Conservation (phyloP, 805 yeast species). For the Gaillardinia entomophila region DNA sequence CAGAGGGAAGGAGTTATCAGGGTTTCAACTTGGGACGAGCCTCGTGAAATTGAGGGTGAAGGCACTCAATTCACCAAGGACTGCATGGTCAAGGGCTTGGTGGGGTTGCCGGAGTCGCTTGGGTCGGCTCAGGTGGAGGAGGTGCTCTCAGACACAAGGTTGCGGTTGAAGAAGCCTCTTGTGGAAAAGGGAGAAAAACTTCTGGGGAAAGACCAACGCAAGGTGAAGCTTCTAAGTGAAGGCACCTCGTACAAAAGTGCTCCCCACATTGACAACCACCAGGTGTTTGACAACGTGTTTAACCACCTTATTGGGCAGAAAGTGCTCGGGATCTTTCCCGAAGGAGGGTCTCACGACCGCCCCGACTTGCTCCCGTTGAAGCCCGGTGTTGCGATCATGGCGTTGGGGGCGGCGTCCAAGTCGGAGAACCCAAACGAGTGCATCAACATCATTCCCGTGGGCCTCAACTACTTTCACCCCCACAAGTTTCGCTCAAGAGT, state of each 20-base stretch:
- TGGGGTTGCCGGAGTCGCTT: conserved; percentile 31
- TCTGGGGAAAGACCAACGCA: too few species aligned
- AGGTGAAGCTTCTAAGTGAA: conserved; percentile 9
- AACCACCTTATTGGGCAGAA: conserved; percentile 27
- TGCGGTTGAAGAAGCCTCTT: conserved; percentile 21
- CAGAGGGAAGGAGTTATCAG: conserved; percentile 23
- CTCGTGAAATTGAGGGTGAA: conserved; percentile 23
- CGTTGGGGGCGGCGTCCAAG: conserved; percentile 33
- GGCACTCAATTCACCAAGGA: conserved; percentile 29
- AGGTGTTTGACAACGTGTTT: conserved; percentile 32
- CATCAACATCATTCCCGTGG: conserved; percentile 91
- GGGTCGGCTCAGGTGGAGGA: conserved; percentile 27
- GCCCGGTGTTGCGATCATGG: conserved; percentile 43
- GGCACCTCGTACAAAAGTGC: conserved; percentile 32
- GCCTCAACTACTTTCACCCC: conserved; percentile 95
- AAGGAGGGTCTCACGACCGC: conserved; percentile 41
- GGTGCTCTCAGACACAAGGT: conserved; percentile 24
- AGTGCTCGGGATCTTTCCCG: conserved; percentile 38
- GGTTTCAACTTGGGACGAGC: conserved; percentile 11
- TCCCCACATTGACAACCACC: conserved; percentile 34
- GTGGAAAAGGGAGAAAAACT: conserved; percentile 8
- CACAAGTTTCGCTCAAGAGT: conserved; percentile 95
- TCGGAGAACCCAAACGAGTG: conserved; percentile 57
- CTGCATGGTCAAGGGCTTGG: conserved; percentile 28
- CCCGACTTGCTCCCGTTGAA: conserved; percentile 37